A percentile compares a stretch with the other conserved stretches of the same genome.
phyloP scores from a whole-genome alignment of 2,329 filamentous ascomycete genomes.

The Xylariomycetidae sp. region DNA sequence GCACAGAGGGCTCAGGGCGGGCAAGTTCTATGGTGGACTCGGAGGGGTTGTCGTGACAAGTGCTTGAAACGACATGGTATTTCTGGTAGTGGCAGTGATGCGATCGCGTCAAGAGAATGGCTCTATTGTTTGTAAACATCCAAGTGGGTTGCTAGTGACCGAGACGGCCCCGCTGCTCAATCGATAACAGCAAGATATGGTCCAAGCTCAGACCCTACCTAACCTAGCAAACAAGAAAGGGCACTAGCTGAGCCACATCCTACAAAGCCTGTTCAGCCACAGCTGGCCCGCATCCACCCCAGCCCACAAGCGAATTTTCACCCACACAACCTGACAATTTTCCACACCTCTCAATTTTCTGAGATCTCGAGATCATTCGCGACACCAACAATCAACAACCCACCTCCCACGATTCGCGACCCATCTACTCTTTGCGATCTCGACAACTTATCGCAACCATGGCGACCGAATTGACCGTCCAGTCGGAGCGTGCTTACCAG shows the following conservation, averaged over 20 bases:
- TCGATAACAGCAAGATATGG: no score
- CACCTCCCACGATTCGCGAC: slow-evolving; percentile 18
- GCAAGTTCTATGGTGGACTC: no score
- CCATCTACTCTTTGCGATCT: slow-evolving; percentile 37
- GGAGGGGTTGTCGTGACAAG: slow-evolving; percentile 59
- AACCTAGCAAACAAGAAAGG: no score
- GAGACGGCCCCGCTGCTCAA: neutral
- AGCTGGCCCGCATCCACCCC: slow-evolving; percentile 1
- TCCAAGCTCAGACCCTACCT: no score
- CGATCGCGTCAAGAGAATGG: neutral
- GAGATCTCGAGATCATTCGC: slow-evolving; percentile 1
- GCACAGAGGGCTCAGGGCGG: no score
- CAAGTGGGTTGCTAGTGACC: neutral
- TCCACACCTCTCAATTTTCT: slow-evolving; percentile 17
- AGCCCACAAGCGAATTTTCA: slow-evolving; percentile 18
- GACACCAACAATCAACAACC: slow-evolving; percentile 12
- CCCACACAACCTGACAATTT: slow-evolving; percentile 18
- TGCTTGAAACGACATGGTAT: neutral
- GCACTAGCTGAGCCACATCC: no score
- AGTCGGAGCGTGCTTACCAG: slow-evolving; percentile 99
- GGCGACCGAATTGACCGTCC: slow-evolving; percentile 98
- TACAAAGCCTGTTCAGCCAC: no score
- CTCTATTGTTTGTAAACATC: slow-evolving; percentile 2
- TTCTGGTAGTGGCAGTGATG: no score
- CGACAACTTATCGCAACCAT: slow-evolving; percentile 57